These are phyloP conservation scores for Coriaria nepalensis DNA, from an alignment of 306 rosid genomes.

Conservation along the genomic window DNA sequence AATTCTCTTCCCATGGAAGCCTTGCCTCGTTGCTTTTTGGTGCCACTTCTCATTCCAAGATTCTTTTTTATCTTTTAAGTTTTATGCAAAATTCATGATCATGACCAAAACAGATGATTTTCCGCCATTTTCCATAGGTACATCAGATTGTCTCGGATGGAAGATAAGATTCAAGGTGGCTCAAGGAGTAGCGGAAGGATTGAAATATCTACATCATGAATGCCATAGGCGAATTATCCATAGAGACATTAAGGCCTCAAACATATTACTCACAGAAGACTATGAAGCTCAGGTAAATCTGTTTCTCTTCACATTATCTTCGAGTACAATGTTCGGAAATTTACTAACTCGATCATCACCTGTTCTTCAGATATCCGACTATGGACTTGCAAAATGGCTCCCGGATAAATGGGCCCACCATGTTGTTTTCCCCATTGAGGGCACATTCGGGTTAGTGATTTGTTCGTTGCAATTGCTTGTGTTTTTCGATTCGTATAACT, in stretches of 20 bases:
- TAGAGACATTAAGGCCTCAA: constrained; percentile 93
- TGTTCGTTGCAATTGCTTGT: neutral
- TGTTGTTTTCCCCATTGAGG: constrained; percentile 89
- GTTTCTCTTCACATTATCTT: neutral
- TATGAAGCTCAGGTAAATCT: constrained; percentile 59
- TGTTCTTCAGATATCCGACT: constrained; percentile 67
- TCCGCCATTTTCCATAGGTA: constrained; percentile 23
- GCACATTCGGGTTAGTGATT: constrained; percentile 81
- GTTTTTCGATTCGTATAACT: no score
- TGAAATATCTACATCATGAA: constrained; percentile 66
- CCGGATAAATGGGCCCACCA: constrained; percentile 91
- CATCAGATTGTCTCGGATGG: constrained; percentile 55
- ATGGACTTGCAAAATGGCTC: constrained; percentile 95
- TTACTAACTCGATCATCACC: no score
- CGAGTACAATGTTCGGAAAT: no score
- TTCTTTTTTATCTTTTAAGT: neutral
- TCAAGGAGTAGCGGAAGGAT: constrained; percentile 69
- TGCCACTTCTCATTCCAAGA: constrained; percentile 5
- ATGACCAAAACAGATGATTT: neutral
- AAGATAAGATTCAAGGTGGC: constrained; percentile 66
- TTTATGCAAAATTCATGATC: neutral
- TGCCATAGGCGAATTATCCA: constrained; percentile 88
- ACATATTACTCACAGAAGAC: constrained; percentile 52
- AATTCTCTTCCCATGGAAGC: constrained; percentile 66
- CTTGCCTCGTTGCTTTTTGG: constrained; percentile 74